Evolutionary conservation across 2,329 filamentous ascomycete species (phyloP).

Genomic region (Myriosclerotinia scirpicola): DNA sequence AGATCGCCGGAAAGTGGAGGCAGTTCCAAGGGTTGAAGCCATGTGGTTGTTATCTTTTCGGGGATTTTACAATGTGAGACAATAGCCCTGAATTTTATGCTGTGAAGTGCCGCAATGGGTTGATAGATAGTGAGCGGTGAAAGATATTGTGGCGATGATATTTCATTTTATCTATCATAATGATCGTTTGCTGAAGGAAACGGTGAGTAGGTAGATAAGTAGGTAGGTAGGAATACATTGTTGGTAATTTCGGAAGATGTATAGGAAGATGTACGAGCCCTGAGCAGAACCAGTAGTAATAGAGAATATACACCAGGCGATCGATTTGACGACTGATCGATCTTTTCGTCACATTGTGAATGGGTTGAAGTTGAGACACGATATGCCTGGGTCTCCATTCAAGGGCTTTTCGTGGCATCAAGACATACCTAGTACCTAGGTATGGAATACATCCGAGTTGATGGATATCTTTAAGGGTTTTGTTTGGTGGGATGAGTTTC

Average conservation of each 20-base stretch:
- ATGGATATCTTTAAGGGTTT: background rate
- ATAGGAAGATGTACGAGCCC: background rate
- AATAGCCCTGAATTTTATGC: constrained; percentile 20
- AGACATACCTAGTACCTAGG: background rate
- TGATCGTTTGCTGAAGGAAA: background rate
- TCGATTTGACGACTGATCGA: background rate
- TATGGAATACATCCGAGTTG: background rate
- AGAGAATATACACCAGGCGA: background rate
- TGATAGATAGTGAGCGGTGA: constrained; percentile 19
- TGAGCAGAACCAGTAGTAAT: background rate
- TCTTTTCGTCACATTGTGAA: background rate
- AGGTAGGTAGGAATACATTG: no score
- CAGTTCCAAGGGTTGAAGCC: background rate
- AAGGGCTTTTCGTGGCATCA: background rate
- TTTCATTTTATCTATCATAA: background rate
- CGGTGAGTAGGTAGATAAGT: background rate
- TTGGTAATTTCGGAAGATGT: background rate
- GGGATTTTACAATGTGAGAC: constrained; percentile 13
- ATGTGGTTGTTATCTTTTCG: constrained; percentile 14
- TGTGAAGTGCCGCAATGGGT: constrained; percentile 6
- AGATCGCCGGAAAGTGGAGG: background rate
- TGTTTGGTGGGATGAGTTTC: no score
- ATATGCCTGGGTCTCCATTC: background rate
- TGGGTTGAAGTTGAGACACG: background rate
- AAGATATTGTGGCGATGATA: background rate